phyloP scores from a whole-genome alignment of 192 early-diverging fungal genomes.

The Backusella tuberculispora region DNA sequence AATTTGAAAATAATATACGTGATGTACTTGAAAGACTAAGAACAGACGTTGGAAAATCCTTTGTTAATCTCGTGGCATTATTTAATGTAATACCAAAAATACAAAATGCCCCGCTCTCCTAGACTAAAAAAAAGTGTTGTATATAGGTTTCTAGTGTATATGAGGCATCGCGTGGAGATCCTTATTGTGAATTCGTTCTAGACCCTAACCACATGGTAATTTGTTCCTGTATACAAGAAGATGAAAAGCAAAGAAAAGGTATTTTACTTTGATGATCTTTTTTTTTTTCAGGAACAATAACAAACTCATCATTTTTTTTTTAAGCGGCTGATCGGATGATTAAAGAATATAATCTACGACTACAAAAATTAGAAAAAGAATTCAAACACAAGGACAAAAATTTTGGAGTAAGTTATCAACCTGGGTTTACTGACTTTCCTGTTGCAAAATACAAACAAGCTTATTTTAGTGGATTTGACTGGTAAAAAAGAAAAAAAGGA shows the following conservation, averaged over 20 bases:
- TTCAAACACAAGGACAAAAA: constrained; percentile 24
- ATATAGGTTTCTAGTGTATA: constrained; percentile 49
- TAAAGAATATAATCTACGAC: constrained; percentile 38
- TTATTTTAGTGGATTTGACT: constrained; percentile 56
- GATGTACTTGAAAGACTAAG: constrained; percentile 40
- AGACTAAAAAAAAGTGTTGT: not conserved
- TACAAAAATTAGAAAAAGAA: constrained; percentile 37
- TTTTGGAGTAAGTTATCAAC: constrained; percentile 50
- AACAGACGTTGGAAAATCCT: constrained; percentile 45
- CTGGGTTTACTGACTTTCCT: constrained; percentile 50
- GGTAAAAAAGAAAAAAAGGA: constrained; percentile 38
- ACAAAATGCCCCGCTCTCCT: not conserved
- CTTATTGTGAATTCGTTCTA: constrained; percentile 55
- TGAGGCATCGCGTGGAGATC: constrained; percentile 52
- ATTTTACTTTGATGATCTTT: not conserved
- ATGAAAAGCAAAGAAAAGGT: constrained; percentile 48
- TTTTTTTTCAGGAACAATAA: not conserved
- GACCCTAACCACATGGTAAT: constrained; percentile 50
- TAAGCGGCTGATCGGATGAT: constrained; percentile 39
- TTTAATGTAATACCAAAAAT: constrained; percentile 47
- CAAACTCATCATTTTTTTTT: not conserved
- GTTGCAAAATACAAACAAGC: constrained; percentile 50
- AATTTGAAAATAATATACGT: constrained; percentile 47
- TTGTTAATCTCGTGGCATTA: constrained; percentile 57
- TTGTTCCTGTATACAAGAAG: constrained; percentile 49